Evolutionary conservation across 164 flowering plant genomes (phyloP).

Genomic region (Chloranthus sessilifolius): DNA sequence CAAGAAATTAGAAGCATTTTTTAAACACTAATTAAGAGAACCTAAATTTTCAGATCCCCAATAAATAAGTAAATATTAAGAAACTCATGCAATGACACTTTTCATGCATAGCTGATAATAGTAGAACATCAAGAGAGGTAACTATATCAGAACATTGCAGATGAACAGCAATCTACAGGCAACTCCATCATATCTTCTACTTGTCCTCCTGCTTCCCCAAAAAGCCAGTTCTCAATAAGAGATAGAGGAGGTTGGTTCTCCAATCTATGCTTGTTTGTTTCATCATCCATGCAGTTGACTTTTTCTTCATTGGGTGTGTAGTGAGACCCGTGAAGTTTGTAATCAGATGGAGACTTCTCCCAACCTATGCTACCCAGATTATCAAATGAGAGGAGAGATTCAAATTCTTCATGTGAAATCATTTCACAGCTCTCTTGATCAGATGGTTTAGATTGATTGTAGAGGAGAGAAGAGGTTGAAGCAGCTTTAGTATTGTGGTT

Average conservation of each 20-base stretch:
- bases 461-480: not conserved
- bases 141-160: constrained; percentile 46
- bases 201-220: constrained; percentile 19
- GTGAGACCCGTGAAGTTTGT: constrained; percentile 15
- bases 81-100: too few relatives aligned
- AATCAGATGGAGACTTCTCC: constrained; percentile 37
- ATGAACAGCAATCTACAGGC: constrained; percentile 18
- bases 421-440: constrained; percentile 24
- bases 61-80: too few relatives aligned
- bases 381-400: constrained; percentile 47
- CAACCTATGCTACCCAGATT: constrained; percentile 32
- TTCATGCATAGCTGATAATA: too few relatives aligned
- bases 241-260: constrained; percentile 16
- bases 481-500: not conserved
- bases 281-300: constrained; percentile 4
- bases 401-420: constrained; percentile 42
- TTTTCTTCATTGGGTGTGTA: not conserved
- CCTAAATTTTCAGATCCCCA: too few relatives aligned
- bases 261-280: constrained; percentile 4
- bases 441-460: constrained; percentile 9
- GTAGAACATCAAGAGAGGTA: too few relatives aligned
- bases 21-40: too few relatives aligned
- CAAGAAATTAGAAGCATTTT: too few relatives aligned
- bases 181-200: constrained; percentile 47
- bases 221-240: constrained; percentile 25